phyloP scores from a whole-genome alignment of 192 early-diverging fungal species.

The Chytriomyces sp. region DNA sequence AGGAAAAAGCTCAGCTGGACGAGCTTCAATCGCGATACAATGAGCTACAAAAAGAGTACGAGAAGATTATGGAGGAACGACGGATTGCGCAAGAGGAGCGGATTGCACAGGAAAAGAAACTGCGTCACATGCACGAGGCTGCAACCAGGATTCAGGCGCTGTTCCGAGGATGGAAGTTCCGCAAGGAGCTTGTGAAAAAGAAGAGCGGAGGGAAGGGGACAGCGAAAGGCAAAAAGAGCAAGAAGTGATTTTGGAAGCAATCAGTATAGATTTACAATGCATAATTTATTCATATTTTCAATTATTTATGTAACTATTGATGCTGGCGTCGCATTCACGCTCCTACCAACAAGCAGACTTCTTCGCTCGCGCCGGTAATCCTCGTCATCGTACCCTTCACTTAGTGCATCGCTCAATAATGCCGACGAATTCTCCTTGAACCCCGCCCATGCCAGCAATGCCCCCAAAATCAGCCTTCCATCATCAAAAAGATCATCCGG shows the following conservation, averaged over 20 bases:
- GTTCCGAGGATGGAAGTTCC: conserved; percentile 47
- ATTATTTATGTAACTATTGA: too few species aligned
- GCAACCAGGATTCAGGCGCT: conserved; percentile 51
- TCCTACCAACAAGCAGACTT: too few species aligned
- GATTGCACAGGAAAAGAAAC: conserved; percentile 47
- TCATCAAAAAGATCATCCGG: conserved; percentile 21
- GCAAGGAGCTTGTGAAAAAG: conserved; percentile 52
- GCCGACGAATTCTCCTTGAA: too few species aligned
- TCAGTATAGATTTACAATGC: neutral
- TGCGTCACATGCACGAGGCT: conserved; percentile 27
- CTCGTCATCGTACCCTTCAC: too few species aligned
- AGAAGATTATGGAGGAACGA: conserved; percentile 52
- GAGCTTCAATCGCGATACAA: conserved; percentile 49
- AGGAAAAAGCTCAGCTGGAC: conserved; percentile 61
- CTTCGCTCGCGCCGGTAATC: too few species aligned
- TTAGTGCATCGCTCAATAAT: too few species aligned
- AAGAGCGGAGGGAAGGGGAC: conserved; percentile 20
- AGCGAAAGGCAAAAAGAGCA: conserved; percentile 31
- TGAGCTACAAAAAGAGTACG: conserved; percentile 54
- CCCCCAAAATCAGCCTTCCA: neutral
- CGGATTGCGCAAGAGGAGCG: conserved; percentile 44
- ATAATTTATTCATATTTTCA: too few species aligned
- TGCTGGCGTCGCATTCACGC: too few species aligned
- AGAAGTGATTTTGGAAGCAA: neutral
- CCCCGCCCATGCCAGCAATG: neutral